Base-by-base conservation (phyloP, 805 yeast species). In the Metschnikowia lochheadii region DNA sequence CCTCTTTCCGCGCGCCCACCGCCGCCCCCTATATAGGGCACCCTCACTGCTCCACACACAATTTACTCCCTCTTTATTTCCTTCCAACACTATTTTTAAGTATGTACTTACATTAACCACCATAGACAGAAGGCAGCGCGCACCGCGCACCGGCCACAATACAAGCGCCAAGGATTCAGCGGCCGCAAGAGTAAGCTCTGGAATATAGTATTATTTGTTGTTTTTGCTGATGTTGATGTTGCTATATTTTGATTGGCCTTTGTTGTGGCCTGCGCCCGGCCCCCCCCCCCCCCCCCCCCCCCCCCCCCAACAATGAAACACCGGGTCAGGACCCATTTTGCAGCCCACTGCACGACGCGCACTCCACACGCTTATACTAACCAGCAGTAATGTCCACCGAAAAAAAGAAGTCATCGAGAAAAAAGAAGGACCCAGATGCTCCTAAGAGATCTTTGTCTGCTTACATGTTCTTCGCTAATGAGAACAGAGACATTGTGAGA, bases 381-480 rank as follows among this genome's bases (percentile, higher is more conserved):
- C 51, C 33, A 14, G 13, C 29, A 52, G 56, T 40, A 47, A 55
- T 58, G 61, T 58, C 61, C 38, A 58, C 74, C 53, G 78, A 74
- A 62, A 74, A 67, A 61, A 73, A 70, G 66, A 74, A 68, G 59
- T 51, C 74, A 49, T 62, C 73, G 50, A 73, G 78, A 72, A 73
- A 73, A 65, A 74, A 73, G 76, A 74, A 74, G 78, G 96, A 89
- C 73, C 96, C 99, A 78, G 91, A 92, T 73, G 99, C 99, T 59
- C 99, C 99, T 72, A 94, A 94, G 89, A 89, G 98, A 76, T 89
- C 97, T 23, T 78, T 94, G 69, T 89, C 97, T 54, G 97, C 98
- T 45, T 94, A 92, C 84, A 91, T 94, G 98, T 92, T 89, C 83
- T 94, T 91, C 68, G 98, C 99, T 63, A 90, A 89, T 70, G 97